A percentile compares a stretch with the other conserved stretches of the same genome.
These are phyloP conservation scores for Trichoderma sp. DNA, from an alignment of 2,329 filamentous ascomycete species.

Conservation along the genomic window DNA sequence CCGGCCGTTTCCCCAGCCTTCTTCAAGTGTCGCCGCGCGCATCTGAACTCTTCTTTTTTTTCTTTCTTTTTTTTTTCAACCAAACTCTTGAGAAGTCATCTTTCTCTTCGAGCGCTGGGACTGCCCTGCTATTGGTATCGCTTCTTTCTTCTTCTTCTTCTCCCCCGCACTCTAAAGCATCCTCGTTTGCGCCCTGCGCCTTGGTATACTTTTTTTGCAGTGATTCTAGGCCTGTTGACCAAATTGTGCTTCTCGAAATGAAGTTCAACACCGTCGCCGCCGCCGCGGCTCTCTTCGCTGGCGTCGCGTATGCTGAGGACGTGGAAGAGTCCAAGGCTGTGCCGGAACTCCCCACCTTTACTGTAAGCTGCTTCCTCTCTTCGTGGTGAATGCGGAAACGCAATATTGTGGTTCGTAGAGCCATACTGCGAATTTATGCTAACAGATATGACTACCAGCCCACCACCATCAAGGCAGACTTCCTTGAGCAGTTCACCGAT, in stretches of 20 bases:
- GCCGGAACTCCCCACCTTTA: slow-evolving; percentile 78
- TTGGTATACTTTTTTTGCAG: slow-evolving; percentile 26
- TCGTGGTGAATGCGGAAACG: not conserved
- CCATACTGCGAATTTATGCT: slow-evolving; percentile 14
- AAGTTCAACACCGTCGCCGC: slow-evolving; percentile 80
- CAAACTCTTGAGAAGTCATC: slow-evolving; percentile 34
- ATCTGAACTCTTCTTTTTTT: slow-evolving; percentile 29
- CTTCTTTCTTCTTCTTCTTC: slow-evolving; percentile 17
- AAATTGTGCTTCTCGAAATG: slow-evolving; percentile 67
- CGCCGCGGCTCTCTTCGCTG: slow-evolving; percentile 70
- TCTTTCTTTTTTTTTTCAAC: slow-evolving; percentile 30
- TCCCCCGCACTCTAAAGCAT: not conserved
- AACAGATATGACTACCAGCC: slow-evolving; percentile 59
- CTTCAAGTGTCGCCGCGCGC: slow-evolving; percentile 27
- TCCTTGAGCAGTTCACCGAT: slow-evolving; percentile 97
- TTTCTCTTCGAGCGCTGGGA: slow-evolving; percentile 36
- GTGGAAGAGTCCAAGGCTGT: slow-evolving; percentile 62
- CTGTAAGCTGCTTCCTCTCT: slow-evolving; percentile 61
- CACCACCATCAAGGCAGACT: slow-evolving; percentile 83
- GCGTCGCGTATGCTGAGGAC: slow-evolving; percentile 69
- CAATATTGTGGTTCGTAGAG: not conserved
- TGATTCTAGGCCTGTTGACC: slow-evolving; percentile 25
- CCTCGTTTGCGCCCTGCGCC: slow-evolving; percentile 31
- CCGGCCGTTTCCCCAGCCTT: slow-evolving; percentile 31
- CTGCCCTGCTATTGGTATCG: slow-evolving; percentile 24